Conservation (phyloP, 805 yeast genomes). For the Ogataea pilisensis region DNA sequence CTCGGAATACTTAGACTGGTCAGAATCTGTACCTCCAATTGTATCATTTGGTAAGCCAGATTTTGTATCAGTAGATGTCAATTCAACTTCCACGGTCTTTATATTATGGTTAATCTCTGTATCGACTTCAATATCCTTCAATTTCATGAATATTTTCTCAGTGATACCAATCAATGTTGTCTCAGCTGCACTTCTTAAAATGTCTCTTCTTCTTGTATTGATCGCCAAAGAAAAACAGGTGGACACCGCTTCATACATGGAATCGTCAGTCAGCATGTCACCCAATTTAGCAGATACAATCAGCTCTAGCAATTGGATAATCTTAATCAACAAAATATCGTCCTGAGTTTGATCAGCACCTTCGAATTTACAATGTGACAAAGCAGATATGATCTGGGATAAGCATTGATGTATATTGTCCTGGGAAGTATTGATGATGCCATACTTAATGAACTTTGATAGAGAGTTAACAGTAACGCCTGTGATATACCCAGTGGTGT, state of each 20-base stretch:
- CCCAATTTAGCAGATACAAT: conserved; percentile 66
- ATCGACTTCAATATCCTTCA: conserved; percentile 46
- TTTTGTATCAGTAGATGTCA: conserved; percentile 23
- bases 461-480: conserved; percentile 74
- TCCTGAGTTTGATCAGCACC: conserved; percentile 91
- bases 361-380: conserved; percentile 93
- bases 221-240: conserved; percentile 90
- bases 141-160: conserved; percentile 57
- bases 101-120: conserved; percentile 27
- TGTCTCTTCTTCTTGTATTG: conserved; percentile 87
- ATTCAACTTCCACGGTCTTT: conserved; percentile 24
- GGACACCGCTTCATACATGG: conserved; percentile 82
- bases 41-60: conserved; percentile 52
- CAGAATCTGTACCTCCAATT: conserved; percentile 42
- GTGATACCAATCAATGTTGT: conserved; percentile 70
- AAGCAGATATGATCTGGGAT: conserved; percentile 63
- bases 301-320: conserved; percentile 66
- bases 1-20: conserved; percentile 6
- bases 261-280: conserved; percentile 68
- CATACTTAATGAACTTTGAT: conserved; percentile 66
- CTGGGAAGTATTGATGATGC: conserved; percentile 54
- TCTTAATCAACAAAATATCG: conserved; percentile 84
- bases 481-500: conserved; percentile 84
- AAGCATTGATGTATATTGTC: conserved; percentile 53
- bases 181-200: conserved; percentile 85